phyloP scores from a whole-genome alignment of 1,284 basidiomycete species.

The Ustilago cynodontis region DNA sequence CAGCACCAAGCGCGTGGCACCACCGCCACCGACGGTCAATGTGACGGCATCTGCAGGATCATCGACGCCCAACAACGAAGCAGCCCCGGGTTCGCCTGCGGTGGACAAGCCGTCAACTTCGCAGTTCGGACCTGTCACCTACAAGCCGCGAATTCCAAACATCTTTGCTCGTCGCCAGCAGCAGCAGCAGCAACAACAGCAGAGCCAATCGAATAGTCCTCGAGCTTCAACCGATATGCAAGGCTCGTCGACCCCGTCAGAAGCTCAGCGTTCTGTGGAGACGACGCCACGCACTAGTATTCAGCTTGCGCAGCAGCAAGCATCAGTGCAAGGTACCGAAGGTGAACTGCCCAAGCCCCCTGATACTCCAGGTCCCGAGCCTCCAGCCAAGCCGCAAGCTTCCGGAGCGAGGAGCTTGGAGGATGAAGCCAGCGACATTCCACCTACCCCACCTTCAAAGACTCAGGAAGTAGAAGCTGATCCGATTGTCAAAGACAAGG shows the following conservation, averaged over 20 bases:
- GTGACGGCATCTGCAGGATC: constrained; percentile 24
- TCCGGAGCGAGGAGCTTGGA: constrained; percentile 28
- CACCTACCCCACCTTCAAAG: constrained; percentile 41
- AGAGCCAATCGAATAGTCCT: constrained; percentile 31
- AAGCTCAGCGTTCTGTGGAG: constrained; percentile 24
- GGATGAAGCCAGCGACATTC: constrained; percentile 31
- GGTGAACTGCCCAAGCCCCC: background rate
- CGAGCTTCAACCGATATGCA: constrained; percentile 33
- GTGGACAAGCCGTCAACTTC: constrained; percentile 31
- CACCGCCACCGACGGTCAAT: constrained; percentile 22
- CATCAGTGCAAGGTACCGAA: background rate
- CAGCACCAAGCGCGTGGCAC: constrained; percentile 27
- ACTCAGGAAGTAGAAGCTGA: background rate
- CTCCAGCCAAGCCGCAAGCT: constrained; percentile 8
- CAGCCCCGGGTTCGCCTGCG: constrained; percentile 34
- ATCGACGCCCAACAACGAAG: constrained; percentile 31
- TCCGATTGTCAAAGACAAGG: constrained; percentile 15
- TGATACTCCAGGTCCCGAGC: background rate
- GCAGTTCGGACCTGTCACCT: constrained; percentile 40
- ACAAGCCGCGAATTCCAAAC: constrained; percentile 49
- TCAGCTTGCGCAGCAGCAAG: constrained; percentile 23
- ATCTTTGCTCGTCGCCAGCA: constrained; percentile 53
- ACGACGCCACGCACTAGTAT: constrained; percentile 35
- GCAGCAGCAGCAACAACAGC: constrained; percentile 32
- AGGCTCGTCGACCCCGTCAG: constrained; percentile 11